These are phyloP conservation scores for Psilocybe mexicana DNA, from an alignment of 1,284 basidiomycete genomes.

Conservation along the genomic window DNA sequence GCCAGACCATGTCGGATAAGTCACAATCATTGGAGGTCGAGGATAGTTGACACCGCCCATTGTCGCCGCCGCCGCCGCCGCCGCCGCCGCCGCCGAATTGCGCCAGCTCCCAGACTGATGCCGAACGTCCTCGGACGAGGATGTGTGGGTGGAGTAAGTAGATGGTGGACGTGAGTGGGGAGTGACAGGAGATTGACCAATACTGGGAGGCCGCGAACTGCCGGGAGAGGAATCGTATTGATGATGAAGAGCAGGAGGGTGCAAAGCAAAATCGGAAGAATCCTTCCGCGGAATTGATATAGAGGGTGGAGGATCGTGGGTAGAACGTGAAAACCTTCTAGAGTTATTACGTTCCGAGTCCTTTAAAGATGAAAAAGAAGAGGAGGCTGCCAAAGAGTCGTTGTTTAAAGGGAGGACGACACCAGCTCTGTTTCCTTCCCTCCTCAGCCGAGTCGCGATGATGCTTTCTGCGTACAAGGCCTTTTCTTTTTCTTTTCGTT, in stretches of 20 bases:
- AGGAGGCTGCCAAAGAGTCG: constrained; percentile 29
- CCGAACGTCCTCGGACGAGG: constrained; percentile 59
- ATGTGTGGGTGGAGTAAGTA: constrained; percentile 43
- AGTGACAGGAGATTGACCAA: constrained; percentile 34
- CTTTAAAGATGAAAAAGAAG: constrained; percentile 38
- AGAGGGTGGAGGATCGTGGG: constrained; percentile 36
- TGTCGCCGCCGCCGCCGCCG: constrained; percentile 8
- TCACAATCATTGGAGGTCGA: constrained; percentile 24
- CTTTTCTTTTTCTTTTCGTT: constrained; percentile 57
- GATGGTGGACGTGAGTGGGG: constrained; percentile 53
- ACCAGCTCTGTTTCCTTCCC: constrained; percentile 58
- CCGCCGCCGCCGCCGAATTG: constrained; percentile 34
- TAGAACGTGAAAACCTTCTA: constrained; percentile 38
- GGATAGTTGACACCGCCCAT: constrained; percentile 12
- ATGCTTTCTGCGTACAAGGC: constrained; percentile 61
- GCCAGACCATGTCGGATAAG: constrained; percentile 40
- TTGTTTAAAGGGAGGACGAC: constrained; percentile 30
- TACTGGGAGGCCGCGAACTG: constrained; percentile 52
- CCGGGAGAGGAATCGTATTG: constrained; percentile 40
- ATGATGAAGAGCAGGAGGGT: constrained; percentile 17
- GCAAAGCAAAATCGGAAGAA: constrained; percentile 40
- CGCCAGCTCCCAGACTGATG: constrained; percentile 40
- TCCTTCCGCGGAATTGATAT: constrained; percentile 39
- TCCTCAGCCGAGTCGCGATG: constrained; percentile 56
- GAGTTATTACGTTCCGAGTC: constrained; percentile 48